Base-by-base conservation (phyloP, 140 eudicot genomes). In the Oenanthe javanica region DNA sequence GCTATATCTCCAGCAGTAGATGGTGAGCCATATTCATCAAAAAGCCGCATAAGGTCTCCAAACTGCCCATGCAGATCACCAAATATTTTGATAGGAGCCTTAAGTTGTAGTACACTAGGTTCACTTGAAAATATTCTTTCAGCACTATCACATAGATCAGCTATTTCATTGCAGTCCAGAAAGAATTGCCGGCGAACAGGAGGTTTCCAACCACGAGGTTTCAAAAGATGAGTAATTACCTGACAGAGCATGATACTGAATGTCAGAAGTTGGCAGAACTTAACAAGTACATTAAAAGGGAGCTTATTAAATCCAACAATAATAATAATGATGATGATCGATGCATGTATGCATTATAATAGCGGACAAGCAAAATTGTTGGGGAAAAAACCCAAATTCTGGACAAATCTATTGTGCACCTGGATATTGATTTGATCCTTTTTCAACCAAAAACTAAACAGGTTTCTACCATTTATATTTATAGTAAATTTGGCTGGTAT, bases 191-290 rank as follows among this genome's bases (percentile, higher is more conserved):
- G 86, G 11, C 89, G 89, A 75, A 90, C 98, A 49, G 97, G 98
- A 57, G 98, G 98, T 86, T 94, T 94, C 98, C 97, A 94, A 16
- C 97, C 97, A 48, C 98, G 97, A 83, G 98, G 98, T 83, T 92
- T 94, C 74, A 94, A 77, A 59, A 94, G 88, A 84, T 90, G 94
- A 73, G 88, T 87, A 78, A 94, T 87, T 78, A 94, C 98, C 98
- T 92, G 89, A 64, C 75, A 79, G 16, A 36, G n/a, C 21, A 69
- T 21, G 76, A 18, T 48, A 49, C 9, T 78, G 6, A 13, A 48
- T 42, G 19, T 48, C 50, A 50, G 16, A n/a, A 74, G 63, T 45
- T 49, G 45, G 77, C 64, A 75, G 15, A 13, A 49, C 55, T 27
- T 14, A 50, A 50, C 21, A 10, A 11, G 8, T n/a, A 12, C 16